Evolutionary conservation across 2,329 filamentous ascomycete species (phyloP), one percentile per base, ranked within the genome.

Genomic region (Setomelanomma holmii): DNA sequence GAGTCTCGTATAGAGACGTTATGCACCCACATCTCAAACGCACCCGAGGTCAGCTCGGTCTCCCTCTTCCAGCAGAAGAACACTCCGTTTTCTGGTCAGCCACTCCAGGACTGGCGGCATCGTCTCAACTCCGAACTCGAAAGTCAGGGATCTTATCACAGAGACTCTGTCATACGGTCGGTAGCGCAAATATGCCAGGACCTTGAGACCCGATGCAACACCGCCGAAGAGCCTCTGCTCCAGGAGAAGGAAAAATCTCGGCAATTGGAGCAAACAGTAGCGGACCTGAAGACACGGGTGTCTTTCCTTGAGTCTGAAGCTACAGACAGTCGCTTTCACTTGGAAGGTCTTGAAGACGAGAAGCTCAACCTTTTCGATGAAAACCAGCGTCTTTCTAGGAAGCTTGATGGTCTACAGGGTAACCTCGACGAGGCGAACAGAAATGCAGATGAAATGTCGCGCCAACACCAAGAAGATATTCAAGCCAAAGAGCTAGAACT

Each of bases 161-260:
- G 81, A 6, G 74, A 80, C n/a, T 71, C 68, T 1, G 69, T 86
- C 7, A 66, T 82, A 22, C 73, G 76, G 8, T 76, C 80, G 17
- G 78, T 86, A 14, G 75, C 79, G 14, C 76, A 81, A 27, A 79
- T 83, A 11, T 86, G 84, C 60, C 76, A 78, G 20, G 82, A 85
- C 49, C 73, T 87, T 1, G 84, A 87, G 59, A 71, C 70, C 8
- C 79, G 84, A 6, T 87, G 84, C 61, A 76, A 80, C 27, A 78
- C 77, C 24, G 75, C 82, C 2, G 84, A 87, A 67, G 76, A 76
- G 42, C 84, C 84, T 5, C 71, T 86, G 11, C 76, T 76, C 4
- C 69, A 72, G 14, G 81, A 82, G 57, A 69, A 74, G 48, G 64
- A 69, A 14, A 76, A 66, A 44, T 70, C 65, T n/a, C 48, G 59